phyloP scores from a whole-genome alignment of 805 yeast species.

The Candida gorgasii region DNA sequence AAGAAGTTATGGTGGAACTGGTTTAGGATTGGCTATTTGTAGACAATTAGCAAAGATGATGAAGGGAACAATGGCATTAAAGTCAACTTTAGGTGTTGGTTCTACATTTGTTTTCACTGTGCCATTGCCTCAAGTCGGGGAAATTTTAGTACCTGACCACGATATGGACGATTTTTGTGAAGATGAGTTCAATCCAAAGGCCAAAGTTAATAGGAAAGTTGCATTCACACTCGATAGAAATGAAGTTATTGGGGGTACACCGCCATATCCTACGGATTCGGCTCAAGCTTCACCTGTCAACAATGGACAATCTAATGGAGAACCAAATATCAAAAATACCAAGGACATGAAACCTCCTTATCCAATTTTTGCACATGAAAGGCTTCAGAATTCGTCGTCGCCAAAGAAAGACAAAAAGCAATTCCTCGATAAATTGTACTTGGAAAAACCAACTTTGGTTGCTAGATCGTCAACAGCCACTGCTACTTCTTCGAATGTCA shows the following conservation, averaged over 20 bases:
- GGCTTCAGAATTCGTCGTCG: neutral
- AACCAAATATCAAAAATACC: neutral
- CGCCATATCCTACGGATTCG: constrained; percentile 5
- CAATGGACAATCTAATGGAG: neutral
- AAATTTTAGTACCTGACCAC: constrained; percentile 40
- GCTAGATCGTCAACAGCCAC: constrained; percentile 55
- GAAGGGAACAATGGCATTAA: constrained; percentile 79
- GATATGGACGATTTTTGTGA: constrained; percentile 50
- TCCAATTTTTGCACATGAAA: neutral
- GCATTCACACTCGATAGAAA: constrained; percentile 31
- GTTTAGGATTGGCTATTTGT: constrained; percentile 87
- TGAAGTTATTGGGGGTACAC: constrained; percentile 5
- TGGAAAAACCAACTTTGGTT: constrained; percentile 46
- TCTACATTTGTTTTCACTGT: constrained; percentile 80
- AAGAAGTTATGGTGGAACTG: constrained; percentile 93
- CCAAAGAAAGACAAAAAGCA: neutral
- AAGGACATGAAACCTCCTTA: constrained; percentile 4
- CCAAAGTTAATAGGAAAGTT: constrained; percentile 53
- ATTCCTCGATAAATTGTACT: constrained; percentile 9
- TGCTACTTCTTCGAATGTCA: constrained; percentile 35
- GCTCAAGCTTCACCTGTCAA: neutral
- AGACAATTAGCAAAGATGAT: constrained; percentile 87
- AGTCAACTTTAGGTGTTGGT: constrained; percentile 78
- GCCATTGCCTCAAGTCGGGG: constrained; percentile 69
- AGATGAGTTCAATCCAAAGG: constrained; percentile 64